Evolutionary conservation across 306 rosid genomes (phyloP).

Genomic region (Acacia confusa): DNA sequence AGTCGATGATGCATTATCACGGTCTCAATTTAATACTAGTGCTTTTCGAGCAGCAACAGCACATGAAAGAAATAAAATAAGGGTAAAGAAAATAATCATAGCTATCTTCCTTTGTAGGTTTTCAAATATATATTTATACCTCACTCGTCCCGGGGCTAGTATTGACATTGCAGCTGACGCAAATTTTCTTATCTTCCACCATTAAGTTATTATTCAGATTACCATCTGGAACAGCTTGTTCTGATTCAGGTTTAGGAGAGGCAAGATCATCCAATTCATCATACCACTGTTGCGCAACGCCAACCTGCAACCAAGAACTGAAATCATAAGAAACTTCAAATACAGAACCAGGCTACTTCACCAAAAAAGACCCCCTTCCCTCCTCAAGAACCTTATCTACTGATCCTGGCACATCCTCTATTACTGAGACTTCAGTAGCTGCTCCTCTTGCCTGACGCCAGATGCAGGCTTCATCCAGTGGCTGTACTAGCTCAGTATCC

Average conservation of each 20-base stretch:
- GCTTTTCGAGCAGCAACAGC: background rate
- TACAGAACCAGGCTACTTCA: conserved; percentile 18
- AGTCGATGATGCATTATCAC: background rate
- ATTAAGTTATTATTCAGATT: conserved; percentile 29
- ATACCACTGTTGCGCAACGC: conserved; percentile 84
- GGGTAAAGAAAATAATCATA: background rate
- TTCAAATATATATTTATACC: conserved; percentile 47
- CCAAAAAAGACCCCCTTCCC: conserved; percentile 8
- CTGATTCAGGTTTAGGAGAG: conserved; percentile 50
- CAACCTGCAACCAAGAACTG: conserved; percentile 55
- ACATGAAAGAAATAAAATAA: conserved; percentile 12
- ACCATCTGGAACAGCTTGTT: conserved; percentile 41
- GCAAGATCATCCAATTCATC: conserved; percentile 77
- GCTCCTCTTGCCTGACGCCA: conserved; percentile 92
- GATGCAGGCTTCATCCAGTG: conserved; percentile 68
- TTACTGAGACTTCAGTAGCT: conserved; percentile 56
- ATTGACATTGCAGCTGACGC: conserved; percentile 47
- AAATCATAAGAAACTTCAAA: conserved; percentile 33
- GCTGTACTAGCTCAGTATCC: conserved; percentile 75
- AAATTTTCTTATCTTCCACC: conserved; percentile 44
- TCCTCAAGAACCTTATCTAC: conserved; percentile 55
- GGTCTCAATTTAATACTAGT: background rate
- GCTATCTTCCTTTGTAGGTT: conserved; percentile 13
- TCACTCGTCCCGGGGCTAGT: conserved; percentile 93
- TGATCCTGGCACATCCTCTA: conserved; percentile 51